phyloP scores from a whole-genome alignment of 2,329 filamentous ascomycete genomes.

The Beauveria sp. region DNA sequence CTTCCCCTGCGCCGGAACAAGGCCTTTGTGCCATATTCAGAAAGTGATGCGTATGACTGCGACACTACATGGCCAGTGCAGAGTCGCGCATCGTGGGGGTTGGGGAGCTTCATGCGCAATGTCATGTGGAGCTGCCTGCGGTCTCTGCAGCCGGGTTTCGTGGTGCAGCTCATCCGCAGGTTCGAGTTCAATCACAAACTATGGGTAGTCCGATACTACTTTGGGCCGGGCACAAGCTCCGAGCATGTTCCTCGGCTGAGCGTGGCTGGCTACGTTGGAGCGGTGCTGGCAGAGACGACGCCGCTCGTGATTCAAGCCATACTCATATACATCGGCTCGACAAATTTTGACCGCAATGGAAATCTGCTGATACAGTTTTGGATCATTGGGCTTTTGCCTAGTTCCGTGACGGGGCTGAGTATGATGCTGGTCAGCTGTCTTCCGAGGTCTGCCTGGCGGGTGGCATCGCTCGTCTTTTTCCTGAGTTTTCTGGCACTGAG shows the following conservation, averaged over 20 bases:
- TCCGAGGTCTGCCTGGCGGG: not conserved
- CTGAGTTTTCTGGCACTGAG: not conserved
- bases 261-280: not conserved
- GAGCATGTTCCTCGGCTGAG: not conserved
- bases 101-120: not conserved
- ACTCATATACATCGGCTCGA: constrained; percentile 5
- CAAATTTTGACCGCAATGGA: not conserved
- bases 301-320: constrained; percentile 3
- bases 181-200: not conserved
- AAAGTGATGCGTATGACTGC: not conserved
- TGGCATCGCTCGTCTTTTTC: not conserved
- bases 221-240: not conserved
- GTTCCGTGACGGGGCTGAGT: not conserved
- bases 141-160: constrained; percentile 5
- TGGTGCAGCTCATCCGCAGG: not conserved
- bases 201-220: constrained; percentile 7
- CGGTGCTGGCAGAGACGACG: not conserved
- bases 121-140: constrained; percentile 8
- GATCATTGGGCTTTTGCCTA: constrained; percentile 1
- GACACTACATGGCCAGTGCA: not conserved
- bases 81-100: not conserved
- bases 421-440: not conserved
- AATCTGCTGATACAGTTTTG: constrained; percentile 1
- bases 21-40: not conserved
- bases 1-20: not conserved